These are phyloP conservation scores for Chlorella sp. DNA, from an alignment of 139 green algal genomes.

Conservation along the genomic window DNA sequence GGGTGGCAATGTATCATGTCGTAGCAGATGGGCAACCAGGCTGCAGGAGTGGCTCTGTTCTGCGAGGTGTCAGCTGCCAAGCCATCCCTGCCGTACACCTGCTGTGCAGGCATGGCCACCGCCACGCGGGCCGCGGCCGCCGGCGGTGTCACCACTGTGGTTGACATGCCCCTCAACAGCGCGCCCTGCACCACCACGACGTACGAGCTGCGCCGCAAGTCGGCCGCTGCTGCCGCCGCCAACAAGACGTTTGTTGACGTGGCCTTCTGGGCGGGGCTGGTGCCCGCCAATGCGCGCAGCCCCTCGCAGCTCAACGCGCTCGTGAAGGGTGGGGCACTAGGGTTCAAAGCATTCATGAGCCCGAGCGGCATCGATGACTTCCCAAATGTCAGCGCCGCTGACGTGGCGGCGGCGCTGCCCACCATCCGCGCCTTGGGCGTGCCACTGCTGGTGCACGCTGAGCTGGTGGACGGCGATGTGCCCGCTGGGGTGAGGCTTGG, in stretches of 20 bases:
- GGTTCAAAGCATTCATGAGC: slow-evolving; percentile 97
- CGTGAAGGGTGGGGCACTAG: slow-evolving; percentile 77
- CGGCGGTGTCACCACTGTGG: slow-evolving; percentile 90
- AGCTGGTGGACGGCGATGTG: slow-evolving; percentile 65
- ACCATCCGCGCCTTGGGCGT: slow-evolving; percentile 71
- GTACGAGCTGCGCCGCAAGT: slow-evolving; percentile 67
- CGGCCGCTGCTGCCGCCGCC: slow-evolving; percentile 41
- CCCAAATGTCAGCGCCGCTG: slow-evolving; percentile 52
- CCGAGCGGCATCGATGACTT: slow-evolving; percentile 94
- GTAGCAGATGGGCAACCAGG: too few relatives aligned
- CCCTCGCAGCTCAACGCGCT: slow-evolving; percentile 67
- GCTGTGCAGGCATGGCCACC: slow-evolving; percentile 71
- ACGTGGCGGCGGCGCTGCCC: slow-evolving; percentile 78
- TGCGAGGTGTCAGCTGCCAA: too few relatives aligned
- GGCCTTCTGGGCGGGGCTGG: slow-evolving; percentile 93
- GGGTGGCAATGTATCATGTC: too few relatives aligned
- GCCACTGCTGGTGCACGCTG: slow-evolving; percentile 84
- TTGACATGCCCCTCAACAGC: slow-evolving; percentile 98
- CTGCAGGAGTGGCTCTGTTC: too few relatives aligned
- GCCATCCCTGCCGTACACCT: too few relatives aligned
- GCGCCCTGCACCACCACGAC: slow-evolving; percentile 70
- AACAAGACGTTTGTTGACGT: slow-evolving; percentile 77
- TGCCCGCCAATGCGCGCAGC: slow-evolving; percentile 86
- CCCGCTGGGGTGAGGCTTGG: slow-evolving; percentile 4
- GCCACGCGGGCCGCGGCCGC: slow-evolving; percentile 87